Evolutionary conservation across 768 basidiomycete genomes (phyloP), one percentile per base, ranked within the genome.

Genomic region (Nidularia pulvinata): DNA sequence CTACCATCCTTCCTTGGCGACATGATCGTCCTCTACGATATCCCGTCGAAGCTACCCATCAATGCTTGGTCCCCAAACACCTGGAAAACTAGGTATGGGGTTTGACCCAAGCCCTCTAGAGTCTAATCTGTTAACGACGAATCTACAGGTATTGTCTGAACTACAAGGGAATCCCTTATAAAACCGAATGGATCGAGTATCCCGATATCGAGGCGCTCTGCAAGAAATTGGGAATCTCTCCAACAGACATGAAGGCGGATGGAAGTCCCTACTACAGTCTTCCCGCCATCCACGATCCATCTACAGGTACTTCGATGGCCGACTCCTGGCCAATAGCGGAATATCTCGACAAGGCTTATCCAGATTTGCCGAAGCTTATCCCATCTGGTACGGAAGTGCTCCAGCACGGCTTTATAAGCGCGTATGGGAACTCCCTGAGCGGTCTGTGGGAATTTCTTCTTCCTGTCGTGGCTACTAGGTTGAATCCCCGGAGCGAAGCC

Each of bases 261-360:
- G 73, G 73, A 1, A 48, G 48, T 7, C 68, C 61, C 1, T 54
- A 54, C 37, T 80, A 82, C 63, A 81, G 78, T 9, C 65, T 81
- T 0, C 83, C 84, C 0, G 69, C 75, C 32, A 80, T 86, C 51
- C 60, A 75, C 57, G 82, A 84, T 58, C 71, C 73, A 0, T 61
- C 62, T 34, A 81, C 77, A 5, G 69, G 67, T 5, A 55, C 60
- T 1, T 52, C 65, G 5, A 35, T 83, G 33, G 56, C 72, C 7
- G 78, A 83, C 33, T 82, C 82, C 0, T 57, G 65, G 37, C 59
- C 55, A 33, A 84, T 85, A 52, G 81, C 78, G 1, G 57, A 68
- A 13, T 82, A 85, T 61, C 69, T 84, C 52, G 83, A 84, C 51
- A 63, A 67, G 1, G 68, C 70, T 1, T 84, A 82, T 57, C 79